phyloP scores from a whole-genome alignment of 2,329 filamentous ascomycete species.

The Dothiorella sarmentorum region DNA sequence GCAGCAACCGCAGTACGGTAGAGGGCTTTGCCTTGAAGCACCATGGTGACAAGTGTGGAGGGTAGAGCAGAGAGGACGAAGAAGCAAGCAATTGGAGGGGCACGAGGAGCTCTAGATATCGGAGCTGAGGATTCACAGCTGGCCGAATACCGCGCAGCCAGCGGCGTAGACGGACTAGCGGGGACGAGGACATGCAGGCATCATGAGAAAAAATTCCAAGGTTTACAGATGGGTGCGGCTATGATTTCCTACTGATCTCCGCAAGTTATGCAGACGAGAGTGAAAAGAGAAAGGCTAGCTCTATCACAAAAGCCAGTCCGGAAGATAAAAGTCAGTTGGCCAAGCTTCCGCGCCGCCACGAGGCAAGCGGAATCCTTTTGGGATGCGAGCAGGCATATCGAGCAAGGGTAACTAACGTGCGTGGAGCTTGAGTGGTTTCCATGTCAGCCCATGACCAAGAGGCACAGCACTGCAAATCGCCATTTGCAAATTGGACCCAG shows the following conservation, averaged over 20 bases:
- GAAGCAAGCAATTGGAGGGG: neutral
- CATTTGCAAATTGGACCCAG: neutral
- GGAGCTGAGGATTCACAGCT: neutral
- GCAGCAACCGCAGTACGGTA: slow-evolving; percentile 17
- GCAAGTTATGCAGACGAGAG: neutral
- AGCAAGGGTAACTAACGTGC: neutral
- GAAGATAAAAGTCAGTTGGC: neutral
- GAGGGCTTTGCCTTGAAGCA: slow-evolving; percentile 10
- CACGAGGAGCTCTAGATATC: slow-evolving; percentile 7
- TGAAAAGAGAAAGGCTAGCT: slow-evolving; percentile 2
- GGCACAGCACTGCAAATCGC: neutral
- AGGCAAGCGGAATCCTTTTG: neutral
- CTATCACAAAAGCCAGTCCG: slow-evolving; percentile 2
- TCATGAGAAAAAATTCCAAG: slow-evolving; percentile 5
- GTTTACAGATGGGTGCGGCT: neutral
- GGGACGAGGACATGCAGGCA: neutral
- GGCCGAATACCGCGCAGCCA: neutral
- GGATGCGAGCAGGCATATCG: neutral
- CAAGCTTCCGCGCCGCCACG: neutral
- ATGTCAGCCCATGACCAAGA: neutral
- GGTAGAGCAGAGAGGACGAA: neutral
- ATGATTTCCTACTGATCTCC: slow-evolving; percentile 6
- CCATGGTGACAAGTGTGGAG: slow-evolving; percentile 6
- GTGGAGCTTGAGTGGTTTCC: neutral
- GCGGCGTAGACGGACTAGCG: neutral